A percentile compares a stretch with the other conserved stretches of the same genome.
These are phyloP conservation scores for Protea cynaroides DNA, from an alignment of 164 flowering plant genomes.

Conservation along the genomic window DNA sequence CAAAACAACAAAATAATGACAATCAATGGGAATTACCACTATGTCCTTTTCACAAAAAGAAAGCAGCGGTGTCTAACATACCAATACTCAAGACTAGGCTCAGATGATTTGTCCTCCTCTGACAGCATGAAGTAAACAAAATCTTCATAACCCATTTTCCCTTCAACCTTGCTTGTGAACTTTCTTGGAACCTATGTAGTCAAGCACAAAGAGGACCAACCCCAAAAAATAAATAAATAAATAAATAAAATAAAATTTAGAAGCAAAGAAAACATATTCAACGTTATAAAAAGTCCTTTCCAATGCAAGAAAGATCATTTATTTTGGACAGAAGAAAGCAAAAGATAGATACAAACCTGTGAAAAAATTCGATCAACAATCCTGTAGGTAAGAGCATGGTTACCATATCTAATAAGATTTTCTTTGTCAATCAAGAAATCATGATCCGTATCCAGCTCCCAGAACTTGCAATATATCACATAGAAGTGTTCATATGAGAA, in stretches of 20 bases:
- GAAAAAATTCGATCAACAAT: conserved; percentile 93
- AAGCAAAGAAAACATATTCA: no score
- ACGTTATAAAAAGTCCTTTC: not conserved
- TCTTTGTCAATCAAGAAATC: conserved; percentile 92
- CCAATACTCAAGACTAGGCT: conserved; percentile 95
- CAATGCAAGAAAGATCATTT: not conserved
- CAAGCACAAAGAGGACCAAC: not conserved
- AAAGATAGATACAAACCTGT: conserved; percentile 51
- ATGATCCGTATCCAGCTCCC: conserved; percentile 97
- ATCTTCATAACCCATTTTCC: conserved; percentile 98
- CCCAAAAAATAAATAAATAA: no score
- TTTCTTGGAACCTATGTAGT: conserved; percentile 65
- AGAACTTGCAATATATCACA: conserved; percentile 96
- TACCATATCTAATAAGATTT: conserved; percentile 88
- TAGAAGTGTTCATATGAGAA: conserved; percentile 96
- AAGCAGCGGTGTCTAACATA: conserved; percentile 12
- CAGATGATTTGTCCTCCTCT: conserved; percentile 95
- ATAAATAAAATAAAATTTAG: not conserved
- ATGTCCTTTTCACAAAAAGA: not conserved
- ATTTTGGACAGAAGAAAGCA: not conserved
- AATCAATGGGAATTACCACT: no score
- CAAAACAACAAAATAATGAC: no score
- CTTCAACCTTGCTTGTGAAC: conserved; percentile 81
- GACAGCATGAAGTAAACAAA: conserved; percentile 93
- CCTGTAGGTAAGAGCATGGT: conserved; percentile 93